phyloP scores from a whole-genome alignment of 2,329 filamentous ascomycete genomes.

The Claviceps maximensis region DNA sequence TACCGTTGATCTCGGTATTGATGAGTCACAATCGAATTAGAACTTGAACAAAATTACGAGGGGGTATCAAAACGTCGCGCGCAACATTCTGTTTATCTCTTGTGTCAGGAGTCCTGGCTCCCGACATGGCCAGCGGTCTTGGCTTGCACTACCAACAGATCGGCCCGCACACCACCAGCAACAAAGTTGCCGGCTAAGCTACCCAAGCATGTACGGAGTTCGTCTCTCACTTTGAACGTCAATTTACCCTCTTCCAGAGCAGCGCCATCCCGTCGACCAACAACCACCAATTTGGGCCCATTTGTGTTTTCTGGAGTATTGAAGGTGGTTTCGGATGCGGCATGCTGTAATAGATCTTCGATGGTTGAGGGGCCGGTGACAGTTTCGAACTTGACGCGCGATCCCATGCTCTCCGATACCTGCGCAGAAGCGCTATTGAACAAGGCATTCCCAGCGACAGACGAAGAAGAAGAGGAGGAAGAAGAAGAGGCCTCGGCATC shows the following conservation, averaged over 20 bases:
- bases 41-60: not conserved
- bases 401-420: slow-evolving; percentile 5
- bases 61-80: not conserved
- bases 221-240: slow-evolving; percentile 7
- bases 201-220: slow-evolving; percentile 13
- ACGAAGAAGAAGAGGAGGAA: not conserved
- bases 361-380: slow-evolving; percentile 7
- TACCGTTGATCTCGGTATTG: too few relatives aligned
- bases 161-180: slow-evolving; percentile 11
- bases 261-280: slow-evolving; percentile 11
- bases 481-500: not conserved
- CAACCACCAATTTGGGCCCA: slow-evolving; percentile 11
- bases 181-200: slow-evolving; percentile 12
- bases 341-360: slow-evolving; percentile 13
- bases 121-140: slow-evolving; percentile 12
- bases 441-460: slow-evolving; percentile 1
- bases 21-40: too few relatives aligned
- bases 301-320: not conserved
- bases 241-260: slow-evolving; percentile 12
- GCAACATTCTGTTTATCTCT: too few relatives aligned
- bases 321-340: slow-evolving; percentile 6
- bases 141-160: slow-evolving; percentile 16
- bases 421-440: slow-evolving; percentile 7
- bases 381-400: slow-evolving; percentile 12
- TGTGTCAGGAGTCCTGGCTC: not conserved